Conservation (phyloP, 2,329 filamentous ascomycete species). For the Fusarium verticillioides region DNA sequence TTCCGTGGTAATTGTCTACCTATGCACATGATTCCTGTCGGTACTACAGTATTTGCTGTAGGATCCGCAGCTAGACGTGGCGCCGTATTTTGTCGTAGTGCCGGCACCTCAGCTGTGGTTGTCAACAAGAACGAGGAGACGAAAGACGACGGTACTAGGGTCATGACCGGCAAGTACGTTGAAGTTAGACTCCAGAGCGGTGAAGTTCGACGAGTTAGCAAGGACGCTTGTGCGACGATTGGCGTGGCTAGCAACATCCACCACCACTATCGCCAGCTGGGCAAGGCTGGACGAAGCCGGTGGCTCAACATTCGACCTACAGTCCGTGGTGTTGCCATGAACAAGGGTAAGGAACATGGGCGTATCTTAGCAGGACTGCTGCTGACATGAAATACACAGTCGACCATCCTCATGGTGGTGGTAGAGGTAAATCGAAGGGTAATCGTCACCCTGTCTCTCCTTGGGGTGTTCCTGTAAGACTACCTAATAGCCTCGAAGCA, state of each 20-base stretch:
- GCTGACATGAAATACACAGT: conserved; percentile 57
- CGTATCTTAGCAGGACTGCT: neutral
- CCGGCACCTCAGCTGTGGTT: conserved; percentile 90
- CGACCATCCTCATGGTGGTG: conserved; percentile 98
- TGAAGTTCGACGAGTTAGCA: conserved; percentile 88
- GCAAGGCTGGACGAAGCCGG: conserved; percentile 92
- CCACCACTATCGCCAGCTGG: conserved; percentile 88
- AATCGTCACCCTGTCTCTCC: conserved; percentile 94
- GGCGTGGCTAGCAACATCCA: conserved; percentile 94
- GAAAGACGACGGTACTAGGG: conserved; percentile 66
- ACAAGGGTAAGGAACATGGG: conserved; percentile 75
- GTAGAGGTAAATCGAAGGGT: conserved; percentile 99
- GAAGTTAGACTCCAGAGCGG: conserved; percentile 90
- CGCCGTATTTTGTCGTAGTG: conserved; percentile 93
- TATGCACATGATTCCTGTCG: conserved; percentile 93
- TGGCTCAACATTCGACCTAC: conserved; percentile 96
- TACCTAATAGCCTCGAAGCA: neutral
- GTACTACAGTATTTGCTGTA: conserved; percentile 92
- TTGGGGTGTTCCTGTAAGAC: conserved; percentile 92
- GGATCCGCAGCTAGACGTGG: conserved; percentile 78
- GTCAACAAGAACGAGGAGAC: conserved; percentile 88
- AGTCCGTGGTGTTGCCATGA: conserved; percentile 98
- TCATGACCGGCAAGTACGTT: conserved; percentile 80
- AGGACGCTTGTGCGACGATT: conserved; percentile 93
- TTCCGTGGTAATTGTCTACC: conserved; percentile 95